Base-by-base conservation (phyloP, 2,329 filamentous ascomycete species). In the Colletotrichum agaves region DNA sequence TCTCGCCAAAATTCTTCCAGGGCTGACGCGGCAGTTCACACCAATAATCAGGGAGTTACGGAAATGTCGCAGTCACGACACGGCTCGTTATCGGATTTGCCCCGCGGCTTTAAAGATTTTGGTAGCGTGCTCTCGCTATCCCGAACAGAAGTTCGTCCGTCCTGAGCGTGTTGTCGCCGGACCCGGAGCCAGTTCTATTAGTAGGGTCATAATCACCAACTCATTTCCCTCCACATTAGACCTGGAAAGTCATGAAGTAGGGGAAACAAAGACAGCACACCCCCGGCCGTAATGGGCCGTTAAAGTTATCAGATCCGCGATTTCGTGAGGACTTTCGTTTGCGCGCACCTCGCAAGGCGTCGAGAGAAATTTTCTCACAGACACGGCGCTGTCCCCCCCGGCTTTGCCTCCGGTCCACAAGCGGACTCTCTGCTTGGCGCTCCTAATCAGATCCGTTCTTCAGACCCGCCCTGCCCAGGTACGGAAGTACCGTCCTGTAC, bases 221-320 rank as follows among this genome's bases (percentile, higher is more conserved):
- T 37, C 37, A 35, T 19, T 52, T 31, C 19, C 21, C 58, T 23
- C 46, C 58, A 61, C 35, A 41, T 41, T 21, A 23, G 27, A 27
- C 27, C 21, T n/a, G 47, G 46, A 50, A 35, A 53, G 12, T 41
- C 15, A 21, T 60, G 33, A 50, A 39, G 31, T 50, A 39, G 39
- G 17, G 17, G 44, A 31, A 12, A 15, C 50, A 37, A 35, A 37
- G 33, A 33, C 37, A 33, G 33, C 33, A 53, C 50, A 67, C 43
- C 44, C 59, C 43, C 19, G 59, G 50, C 35, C n/a, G 27, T n/a
- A 10, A 21, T 46, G 46, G 41, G 57, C 27, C 31, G 39, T 64
- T 67, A 59, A 35, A 59, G 61, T 67, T 67, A 67, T 67, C 64
- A 67, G 64, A 67, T 67, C 64, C 61, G 53, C 46, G 60, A 46